Evolutionary conservation across 768 basidiomycete species (phyloP).

Genomic region (Coprinopsis cinerea): DNA sequence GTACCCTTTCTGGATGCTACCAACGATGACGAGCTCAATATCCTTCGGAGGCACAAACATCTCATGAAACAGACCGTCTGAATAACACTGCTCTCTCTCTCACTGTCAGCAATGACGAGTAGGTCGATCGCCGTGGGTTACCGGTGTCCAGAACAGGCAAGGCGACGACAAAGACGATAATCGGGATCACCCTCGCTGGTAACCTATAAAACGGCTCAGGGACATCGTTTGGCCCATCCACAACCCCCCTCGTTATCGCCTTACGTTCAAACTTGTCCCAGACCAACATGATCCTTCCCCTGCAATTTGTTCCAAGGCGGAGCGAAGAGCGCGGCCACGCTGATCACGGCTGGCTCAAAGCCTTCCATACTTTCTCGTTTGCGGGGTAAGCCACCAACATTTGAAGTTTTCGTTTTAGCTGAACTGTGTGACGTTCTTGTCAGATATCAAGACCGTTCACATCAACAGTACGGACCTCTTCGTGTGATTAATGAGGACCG

Average conservation of each 20-base stretch:
- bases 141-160: background rate
- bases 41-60: too few relatives aligned
- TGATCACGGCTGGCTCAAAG: slow-evolving; percentile 84
- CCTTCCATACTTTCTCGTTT: slow-evolving; percentile 82
- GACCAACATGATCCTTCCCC: slow-evolving; percentile 18
- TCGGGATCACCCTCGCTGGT: too few relatives aligned
- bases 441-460: slow-evolving; percentile 58
- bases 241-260: too few relatives aligned
- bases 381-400: slow-evolving; percentile 36
- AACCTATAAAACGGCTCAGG: too few relatives aligned
- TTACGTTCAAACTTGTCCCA: too few relatives aligned
- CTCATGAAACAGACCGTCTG: too few relatives aligned
- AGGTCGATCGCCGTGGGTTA: background rate
- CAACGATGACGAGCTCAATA: too few relatives aligned
- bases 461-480: slow-evolving; percentile 63
- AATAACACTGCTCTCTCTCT: too few relatives aligned
- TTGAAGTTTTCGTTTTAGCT: background rate
- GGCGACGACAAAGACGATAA: background rate
- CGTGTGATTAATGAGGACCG: slow-evolving; percentile 93
- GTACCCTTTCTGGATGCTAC: too few relatives aligned
- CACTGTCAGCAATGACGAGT: too few relatives aligned
- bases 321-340: slow-evolving; percentile 66
- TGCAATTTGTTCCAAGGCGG: slow-evolving; percentile 45
- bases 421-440: background rate
- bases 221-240: too few relatives aligned